phyloP scores from a whole-genome alignment of 768 basidiomycete species.

The Collybia sordida region DNA sequence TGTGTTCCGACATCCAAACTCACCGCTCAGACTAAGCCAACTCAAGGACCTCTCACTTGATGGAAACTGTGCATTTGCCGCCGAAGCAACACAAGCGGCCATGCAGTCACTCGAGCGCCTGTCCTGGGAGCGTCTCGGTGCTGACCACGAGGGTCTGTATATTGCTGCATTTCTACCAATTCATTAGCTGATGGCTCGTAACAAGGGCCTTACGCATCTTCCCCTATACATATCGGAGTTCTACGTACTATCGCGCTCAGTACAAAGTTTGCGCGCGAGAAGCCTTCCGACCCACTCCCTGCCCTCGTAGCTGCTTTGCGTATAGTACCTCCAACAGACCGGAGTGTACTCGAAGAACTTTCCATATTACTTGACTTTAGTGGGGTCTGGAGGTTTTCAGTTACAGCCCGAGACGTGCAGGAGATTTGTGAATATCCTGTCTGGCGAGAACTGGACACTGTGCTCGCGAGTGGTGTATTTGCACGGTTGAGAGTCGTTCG shows the following conservation, averaged over 20 bases:
- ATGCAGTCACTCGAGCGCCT: not conserved
- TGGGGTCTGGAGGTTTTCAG: slow-evolving; percentile 14
- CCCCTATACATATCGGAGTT: not conserved
- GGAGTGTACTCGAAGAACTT: slow-evolving; percentile 4
- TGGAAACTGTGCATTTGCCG: not conserved
- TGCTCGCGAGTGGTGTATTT: slow-evolving; percentile 4
- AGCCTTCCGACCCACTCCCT: slow-evolving; percentile 7
- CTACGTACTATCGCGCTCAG: not conserved
- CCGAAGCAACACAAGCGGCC: not conserved
- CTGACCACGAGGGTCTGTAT: slow-evolving; percentile 1
- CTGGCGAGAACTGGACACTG: slow-evolving; percentile 8
- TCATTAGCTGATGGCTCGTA: not conserved
- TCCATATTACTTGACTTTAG: slow-evolving; percentile 8
- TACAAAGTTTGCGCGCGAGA: slow-evolving; percentile 6
- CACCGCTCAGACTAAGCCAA: not conserved
- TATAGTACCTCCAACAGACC: not conserved
- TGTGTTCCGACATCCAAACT: not conserved
- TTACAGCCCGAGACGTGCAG: slow-evolving; percentile 10
- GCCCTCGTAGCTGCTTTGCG: slow-evolving; percentile 2
- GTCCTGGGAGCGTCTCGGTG: slow-evolving; percentile 3
- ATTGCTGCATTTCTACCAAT: not conserved
- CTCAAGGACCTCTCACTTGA: slow-evolving; percentile 1
- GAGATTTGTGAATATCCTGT: slow-evolving; percentile 8
- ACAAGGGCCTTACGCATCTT: not conserved
- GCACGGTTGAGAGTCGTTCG: not conserved